Conservation (phyloP, 108 stramenopile species). For the Poteriospumella lacustris region DNA sequence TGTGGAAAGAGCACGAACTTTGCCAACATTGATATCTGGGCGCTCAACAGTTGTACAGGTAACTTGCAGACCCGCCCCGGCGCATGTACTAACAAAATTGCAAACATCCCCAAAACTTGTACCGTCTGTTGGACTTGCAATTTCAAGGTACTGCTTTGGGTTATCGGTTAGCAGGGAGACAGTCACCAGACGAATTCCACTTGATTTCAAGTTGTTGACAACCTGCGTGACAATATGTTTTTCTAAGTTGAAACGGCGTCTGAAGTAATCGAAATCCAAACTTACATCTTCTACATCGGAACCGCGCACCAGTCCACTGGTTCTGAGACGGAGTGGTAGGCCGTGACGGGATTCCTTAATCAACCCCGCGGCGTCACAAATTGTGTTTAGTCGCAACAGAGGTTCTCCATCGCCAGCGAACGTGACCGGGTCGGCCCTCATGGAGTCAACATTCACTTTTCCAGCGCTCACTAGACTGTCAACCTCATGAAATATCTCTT, state of each 20-base stretch:
- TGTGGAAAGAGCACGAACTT: constrained; percentile 1
- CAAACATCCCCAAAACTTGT: constrained; percentile 25
- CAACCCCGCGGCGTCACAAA: constrained; percentile 17
- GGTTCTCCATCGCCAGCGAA: constrained; percentile 34
- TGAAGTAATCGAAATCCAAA: background rate
- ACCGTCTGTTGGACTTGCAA: background rate
- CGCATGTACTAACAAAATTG: constrained; percentile 1
- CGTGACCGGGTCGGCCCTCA: constrained; percentile 21
- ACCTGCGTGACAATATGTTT: no score
- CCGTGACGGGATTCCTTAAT: constrained; percentile 28
- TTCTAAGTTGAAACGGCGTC: no score
- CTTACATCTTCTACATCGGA: background rate
- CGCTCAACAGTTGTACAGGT: constrained; percentile 28
- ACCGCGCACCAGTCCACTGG: constrained; percentile 31
- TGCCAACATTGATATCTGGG: constrained; percentile 12
- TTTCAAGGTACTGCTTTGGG: constrained; percentile 1
- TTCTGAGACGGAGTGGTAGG: constrained; percentile 29
- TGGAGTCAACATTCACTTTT: background rate
- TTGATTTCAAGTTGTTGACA: no score
- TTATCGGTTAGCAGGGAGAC: constrained; percentile 15
- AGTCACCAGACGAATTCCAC: constrained; percentile 11
- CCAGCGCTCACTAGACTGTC: background rate
- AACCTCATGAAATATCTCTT: background rate
- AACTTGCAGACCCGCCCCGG: constrained; percentile 15
- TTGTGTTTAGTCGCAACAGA: constrained; percentile 22